Evolutionary conservation across 805 yeast species (phyloP).

Genomic region (Starmerella stigmatis): DNA sequence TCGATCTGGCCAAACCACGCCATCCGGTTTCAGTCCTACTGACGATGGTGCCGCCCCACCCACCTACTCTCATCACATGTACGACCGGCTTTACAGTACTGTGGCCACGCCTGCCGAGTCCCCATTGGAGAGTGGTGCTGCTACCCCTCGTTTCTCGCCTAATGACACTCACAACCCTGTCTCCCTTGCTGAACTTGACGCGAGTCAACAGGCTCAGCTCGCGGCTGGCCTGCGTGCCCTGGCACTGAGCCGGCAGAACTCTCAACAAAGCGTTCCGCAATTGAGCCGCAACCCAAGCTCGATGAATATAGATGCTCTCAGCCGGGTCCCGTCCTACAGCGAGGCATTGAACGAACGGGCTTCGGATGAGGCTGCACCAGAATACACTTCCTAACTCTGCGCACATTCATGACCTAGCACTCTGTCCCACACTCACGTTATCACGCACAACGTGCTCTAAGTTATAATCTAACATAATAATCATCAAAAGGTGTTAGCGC

Average conservation of each 20-base stretch:
- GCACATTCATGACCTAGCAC: neutral
- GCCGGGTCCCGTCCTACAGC: conserved; percentile 74
- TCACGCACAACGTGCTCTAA: too few relatives aligned
- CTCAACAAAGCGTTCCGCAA: conserved; percentile 31
- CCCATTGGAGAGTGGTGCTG: conserved; percentile 32
- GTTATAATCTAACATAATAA: too few relatives aligned
- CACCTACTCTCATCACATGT: conserved; percentile 66
- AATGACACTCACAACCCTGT: conserved; percentile 7
- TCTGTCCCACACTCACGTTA: too few relatives aligned
- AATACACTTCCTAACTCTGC: conserved; percentile 36
- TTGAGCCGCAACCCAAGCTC: conserved; percentile 34
- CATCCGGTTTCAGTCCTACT: neutral
- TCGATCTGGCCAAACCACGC: conserved; percentile 8
- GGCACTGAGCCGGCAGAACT: conserved; percentile 28
- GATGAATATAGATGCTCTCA: conserved; percentile 37
- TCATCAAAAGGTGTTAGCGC: neutral
- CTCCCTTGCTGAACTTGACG: conserved; percentile 24
- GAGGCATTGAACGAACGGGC: conserved; percentile 52
- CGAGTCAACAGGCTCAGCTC: conserved; percentile 32
- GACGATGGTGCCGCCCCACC: conserved; percentile 60
- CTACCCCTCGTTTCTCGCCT: conserved; percentile 24
- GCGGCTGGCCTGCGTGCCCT: conserved; percentile 34
- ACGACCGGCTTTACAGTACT: conserved; percentile 69
- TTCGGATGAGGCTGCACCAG: conserved; percentile 56
- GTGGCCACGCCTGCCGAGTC: conserved; percentile 35